Base-by-base conservation (phyloP, 345 rosid species). In the Pseudoturritis turrita region DNA sequence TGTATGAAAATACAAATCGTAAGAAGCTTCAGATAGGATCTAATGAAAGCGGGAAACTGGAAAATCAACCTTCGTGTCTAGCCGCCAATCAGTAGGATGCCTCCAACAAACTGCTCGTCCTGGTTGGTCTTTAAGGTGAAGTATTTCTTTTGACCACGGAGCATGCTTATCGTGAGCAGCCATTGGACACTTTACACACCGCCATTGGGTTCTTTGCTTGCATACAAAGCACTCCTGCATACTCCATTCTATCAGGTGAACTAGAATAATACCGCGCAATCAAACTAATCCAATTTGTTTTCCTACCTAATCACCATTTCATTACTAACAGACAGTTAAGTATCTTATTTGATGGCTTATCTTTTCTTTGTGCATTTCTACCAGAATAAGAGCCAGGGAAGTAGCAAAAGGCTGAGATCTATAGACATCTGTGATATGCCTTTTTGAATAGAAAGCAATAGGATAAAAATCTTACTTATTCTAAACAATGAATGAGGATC, bases 21-120 rank as follows among this genome's bases (percentile, higher is more conserved):
- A 65, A 52, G 39, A 62, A 71, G 33, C 11, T 70, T 15, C 14
- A 40, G 0, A 58, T 36, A 25, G 18, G 59, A 49, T 72, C 51
- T 68, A 39, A 75, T 58, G 51, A 75, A 84, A 79, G 82, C 68
- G 70, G 78, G 83, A 81, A 81, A 26, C 52, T 69, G 23, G 47
- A 89, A 85, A 80, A 80, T 80, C 68, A 87, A 94, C 98, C 97
- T 91, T 81, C 60, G 35, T 79, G 73, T 86, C 83, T 68, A 78
- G 81, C 40, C 80, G 82, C 97, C 97, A 89, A 57, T 89, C 49
- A 77, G 84, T 50, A 64, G 84, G 84, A 81, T 94, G 99, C 82
- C 96, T 84, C 99, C 99, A 94, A 75, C 99, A 94, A 78, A 94
- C 60, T 43, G 85, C 96, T 76, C 55, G 78, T 55, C 95, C 88